Percentiles rank a stretch among this genome's conserved stretches.
Evolutionary conservation across 345 rosid species (phyloP).

Genomic region (Eucalyptus brandiana): DNA sequence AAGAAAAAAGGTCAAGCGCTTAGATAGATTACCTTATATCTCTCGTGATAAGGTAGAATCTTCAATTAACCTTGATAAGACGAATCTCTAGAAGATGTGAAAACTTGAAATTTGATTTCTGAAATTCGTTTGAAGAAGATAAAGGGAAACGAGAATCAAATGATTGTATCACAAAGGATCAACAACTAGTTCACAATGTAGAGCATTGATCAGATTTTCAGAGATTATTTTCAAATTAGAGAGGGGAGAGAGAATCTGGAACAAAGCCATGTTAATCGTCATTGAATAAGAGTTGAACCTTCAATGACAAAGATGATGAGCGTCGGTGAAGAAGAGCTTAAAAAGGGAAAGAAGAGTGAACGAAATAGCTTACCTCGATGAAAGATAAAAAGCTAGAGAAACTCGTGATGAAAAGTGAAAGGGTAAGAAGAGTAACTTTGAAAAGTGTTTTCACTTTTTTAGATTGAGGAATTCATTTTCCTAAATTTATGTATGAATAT

Average conservation of each 20-base stretch:
- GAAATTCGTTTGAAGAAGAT: not conserved
- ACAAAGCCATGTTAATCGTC: not conserved
- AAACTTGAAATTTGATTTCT: not conserved
- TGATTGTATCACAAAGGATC: not conserved
- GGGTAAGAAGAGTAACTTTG: no score
- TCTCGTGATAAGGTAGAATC: not conserved
- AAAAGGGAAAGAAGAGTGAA: no score
- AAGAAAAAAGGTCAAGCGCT: not conserved
- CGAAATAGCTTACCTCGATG: accelerated
- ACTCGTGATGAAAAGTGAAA: no score
- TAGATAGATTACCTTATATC: not conserved
- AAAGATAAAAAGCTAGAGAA: no score
- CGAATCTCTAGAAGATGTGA: not conserved
- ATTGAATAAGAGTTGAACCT: not conserved
- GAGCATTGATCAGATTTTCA: not conserved
- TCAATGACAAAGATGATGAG: not conserved
- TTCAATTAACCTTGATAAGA: not conserved
- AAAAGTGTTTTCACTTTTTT: no score
- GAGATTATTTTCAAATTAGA: not conserved
- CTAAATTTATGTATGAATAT: not conserved
- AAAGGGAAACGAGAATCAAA: not conserved
- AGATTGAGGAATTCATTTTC: no score
- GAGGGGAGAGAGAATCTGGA: not conserved
- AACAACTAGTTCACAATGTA: not conserved
- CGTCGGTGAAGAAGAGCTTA: not conserved